A percentile compares a stretch with the other conserved stretches of the same genome.
Conservation (phyloP, 768 basidiomycete species). For the Tylopilus sp. region DNA sequence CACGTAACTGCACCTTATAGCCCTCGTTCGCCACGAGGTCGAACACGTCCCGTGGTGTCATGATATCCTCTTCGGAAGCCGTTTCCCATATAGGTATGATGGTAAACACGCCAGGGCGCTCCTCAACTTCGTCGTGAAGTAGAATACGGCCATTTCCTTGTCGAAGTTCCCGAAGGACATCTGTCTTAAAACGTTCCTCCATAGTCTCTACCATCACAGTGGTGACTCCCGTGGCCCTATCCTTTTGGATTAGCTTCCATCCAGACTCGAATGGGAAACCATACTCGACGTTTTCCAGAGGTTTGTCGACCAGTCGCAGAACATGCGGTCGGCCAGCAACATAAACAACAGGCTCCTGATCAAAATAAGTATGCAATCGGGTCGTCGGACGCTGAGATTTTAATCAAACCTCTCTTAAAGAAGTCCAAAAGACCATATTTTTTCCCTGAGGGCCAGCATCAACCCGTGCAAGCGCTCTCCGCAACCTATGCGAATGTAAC, state of each 20-base stretch:
- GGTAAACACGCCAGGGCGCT: conserved; percentile 82
- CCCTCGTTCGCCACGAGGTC: conserved; percentile 72
- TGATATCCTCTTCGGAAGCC: conserved; percentile 73
- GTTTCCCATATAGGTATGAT: conserved; percentile 96
- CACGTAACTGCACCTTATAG: conserved; percentile 45
- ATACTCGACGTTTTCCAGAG: conserved; percentile 93
- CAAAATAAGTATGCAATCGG: background rate
- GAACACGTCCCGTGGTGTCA: conserved; percentile 85
- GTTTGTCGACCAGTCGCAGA: conserved; percentile 79
- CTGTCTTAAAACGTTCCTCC: conserved; percentile 84
- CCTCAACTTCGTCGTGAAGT: conserved; percentile 94
- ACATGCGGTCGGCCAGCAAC: conserved; percentile 87
- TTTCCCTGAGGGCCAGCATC: conserved; percentile 75
- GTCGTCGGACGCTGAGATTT: background rate
- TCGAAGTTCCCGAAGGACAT: conserved; percentile 80
- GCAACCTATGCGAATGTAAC: conserved; percentile 47
- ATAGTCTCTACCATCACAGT: conserved; percentile 88
- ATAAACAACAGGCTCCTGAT: conserved; percentile 89
- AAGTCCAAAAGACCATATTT: conserved; percentile 90
- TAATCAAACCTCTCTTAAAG: conserved; percentile 73
- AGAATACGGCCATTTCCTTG: conserved; percentile 71
- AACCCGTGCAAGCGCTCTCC: conserved; percentile 74
- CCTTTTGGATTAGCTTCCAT: background rate
- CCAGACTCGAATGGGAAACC: conserved; percentile 15
- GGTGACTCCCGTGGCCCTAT: conserved; percentile 89